Base-by-base conservation (phyloP, 73 alveolate genomes). In the Durusdinium trenchii region DNA sequence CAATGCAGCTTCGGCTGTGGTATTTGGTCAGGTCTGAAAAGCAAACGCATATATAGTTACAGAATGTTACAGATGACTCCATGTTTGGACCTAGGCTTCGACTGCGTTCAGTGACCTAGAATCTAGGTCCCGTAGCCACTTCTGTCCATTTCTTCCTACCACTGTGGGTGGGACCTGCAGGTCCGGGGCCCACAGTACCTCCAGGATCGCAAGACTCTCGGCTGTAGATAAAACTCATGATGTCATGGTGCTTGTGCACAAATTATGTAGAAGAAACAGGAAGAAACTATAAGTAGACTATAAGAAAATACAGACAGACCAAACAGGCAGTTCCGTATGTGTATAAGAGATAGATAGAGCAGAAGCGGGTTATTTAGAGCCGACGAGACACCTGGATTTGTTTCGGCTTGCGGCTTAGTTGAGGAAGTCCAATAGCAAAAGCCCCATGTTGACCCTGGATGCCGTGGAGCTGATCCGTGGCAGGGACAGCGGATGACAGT, bases 401-500 rank as follows among this genome's bases (percentile, higher is more conserved):
- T n/a, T n/a, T n/a, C n/a, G n/a, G n/a, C n/a, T n/a, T n/a, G n/a
- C n/a, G n/a, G n/a, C 64, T 20, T 12, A 10, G 61, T 36, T n/a
- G 75, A 91, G 98, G 98, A 91, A 91, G 42, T 36, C 60, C 50
- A 60, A 91, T 43, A 91, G 78, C 42, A 52, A 91, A 89, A 91
- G 98, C 90, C 98, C 98, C 32, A 91, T 91, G 98, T 42, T 91
- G 98, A 89, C 82, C 36, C 98, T 91, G 60, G 67, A 78, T 48
- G 84, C 67, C 75, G 98, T 67, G 32, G 89, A 91, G 42, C 38
- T 91, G 6, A 62, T 91, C 46, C 98, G 90, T 67, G 98, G 98
- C 57, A 26, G 98, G 98, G 96, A 90, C 86, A 38, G 94, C 16
- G 42, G 12, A 12, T 9, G 64, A 20, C 64, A 20, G 20, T 20